Evolutionary conservation across 176 grass and related monocot genomes (phyloP), one percentile per base, ranked within the genome.

Genomic region (Avena insularis): DNA sequence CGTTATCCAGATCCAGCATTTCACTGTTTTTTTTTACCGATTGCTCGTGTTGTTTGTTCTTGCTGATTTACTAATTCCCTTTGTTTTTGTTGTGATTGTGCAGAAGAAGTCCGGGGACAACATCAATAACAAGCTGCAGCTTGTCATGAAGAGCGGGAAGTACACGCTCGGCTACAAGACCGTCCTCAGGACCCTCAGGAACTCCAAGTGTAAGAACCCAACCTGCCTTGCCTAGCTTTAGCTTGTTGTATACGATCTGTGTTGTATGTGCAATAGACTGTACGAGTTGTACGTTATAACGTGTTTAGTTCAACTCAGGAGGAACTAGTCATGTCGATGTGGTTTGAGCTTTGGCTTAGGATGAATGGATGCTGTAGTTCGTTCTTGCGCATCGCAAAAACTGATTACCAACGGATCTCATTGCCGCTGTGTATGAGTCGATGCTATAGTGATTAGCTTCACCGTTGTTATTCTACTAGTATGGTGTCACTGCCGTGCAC

Each of bases 101-200:
- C 87, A 94, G 97, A 96, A 96, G 89, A 96, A 96, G 97, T 93
- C 79, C 27, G 85, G 92, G 31, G 97, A 99, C 85, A 99, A 88
- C 92, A 99, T 96, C 84, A 99, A 96, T 90, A 99, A 93, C 89
- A 91, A 93, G 89, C 83, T 98, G 53, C 94, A 93, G 76, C 92
- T 98, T 56, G 96, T 98, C 58, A 96, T 99, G 97, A 99, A 96
- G 94, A 96, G 97, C 21, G 94, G 97, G 53, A 99, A 96, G 89
- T 98, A 94, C 86, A 98, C 93, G 20, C 93, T 98, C 47, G 96
- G 96, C 46, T 98, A 94, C 88, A 96, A 96, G 89, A 98, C 97
- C 12, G 97, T 98, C 69, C 92, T 98, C 88, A 90, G 88, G 88
- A 91, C 92, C 16, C 92, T 96, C 74, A 86, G 97, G 79, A 96